Evolutionary conservation across 177 flowering plant genomes (phyloP).

Genomic region (Vitis hybrid): DNA sequence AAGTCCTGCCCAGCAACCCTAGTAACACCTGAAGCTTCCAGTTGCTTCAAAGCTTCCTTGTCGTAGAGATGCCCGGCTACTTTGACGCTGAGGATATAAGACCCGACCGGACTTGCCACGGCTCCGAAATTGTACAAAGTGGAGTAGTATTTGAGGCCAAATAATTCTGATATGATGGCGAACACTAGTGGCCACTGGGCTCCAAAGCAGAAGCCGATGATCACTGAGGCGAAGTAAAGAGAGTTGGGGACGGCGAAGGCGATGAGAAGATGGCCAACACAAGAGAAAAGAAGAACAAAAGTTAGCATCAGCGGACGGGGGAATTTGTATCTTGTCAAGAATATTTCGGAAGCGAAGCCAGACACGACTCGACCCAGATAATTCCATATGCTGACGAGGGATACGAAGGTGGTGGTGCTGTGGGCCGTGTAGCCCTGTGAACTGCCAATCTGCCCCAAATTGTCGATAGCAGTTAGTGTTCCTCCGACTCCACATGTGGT

Average conservation of each 20-base stretch:
- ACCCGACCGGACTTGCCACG: conserved; percentile 37
- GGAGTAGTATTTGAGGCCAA: conserved; percentile 47
- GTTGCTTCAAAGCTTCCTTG: conserved; percentile 34
- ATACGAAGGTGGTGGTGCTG: conserved; percentile 39
- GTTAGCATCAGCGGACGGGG: conserved; percentile 45
- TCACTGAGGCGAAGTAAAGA: conserved; percentile 36
- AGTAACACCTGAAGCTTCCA: conserved; percentile 16
- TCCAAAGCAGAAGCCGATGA: conserved; percentile 49
- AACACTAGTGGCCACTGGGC: conserved; percentile 44
- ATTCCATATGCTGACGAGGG: conserved; percentile 55
- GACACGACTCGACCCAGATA: conserved; percentile 42
- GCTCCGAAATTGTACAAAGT: conserved; percentile 35
- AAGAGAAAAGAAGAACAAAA: conserved; percentile 21
- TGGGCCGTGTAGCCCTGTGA: conserved; percentile 35
- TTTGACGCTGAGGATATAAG: conserved; percentile 32
- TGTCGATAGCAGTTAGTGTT: conserved; percentile 44
- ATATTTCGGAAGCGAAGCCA: conserved; percentile 38
- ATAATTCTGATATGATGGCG: conserved; percentile 48
- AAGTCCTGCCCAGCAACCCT: conserved; percentile 22
- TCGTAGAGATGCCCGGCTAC: conserved; percentile 41
- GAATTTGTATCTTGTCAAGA: conserved; percentile 34
- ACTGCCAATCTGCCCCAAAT: conserved; percentile 43
- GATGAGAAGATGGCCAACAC: conserved; percentile 39
- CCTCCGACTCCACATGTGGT: conserved; percentile 42
- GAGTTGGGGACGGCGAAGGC: conserved; percentile 37